A percentile compares a stretch with the other conserved stretches of the same genome.
These are phyloP conservation scores for Colletotrichum cereale DNA, from an alignment of 2,329 filamentous ascomycete genomes.

Conservation along the genomic window DNA sequence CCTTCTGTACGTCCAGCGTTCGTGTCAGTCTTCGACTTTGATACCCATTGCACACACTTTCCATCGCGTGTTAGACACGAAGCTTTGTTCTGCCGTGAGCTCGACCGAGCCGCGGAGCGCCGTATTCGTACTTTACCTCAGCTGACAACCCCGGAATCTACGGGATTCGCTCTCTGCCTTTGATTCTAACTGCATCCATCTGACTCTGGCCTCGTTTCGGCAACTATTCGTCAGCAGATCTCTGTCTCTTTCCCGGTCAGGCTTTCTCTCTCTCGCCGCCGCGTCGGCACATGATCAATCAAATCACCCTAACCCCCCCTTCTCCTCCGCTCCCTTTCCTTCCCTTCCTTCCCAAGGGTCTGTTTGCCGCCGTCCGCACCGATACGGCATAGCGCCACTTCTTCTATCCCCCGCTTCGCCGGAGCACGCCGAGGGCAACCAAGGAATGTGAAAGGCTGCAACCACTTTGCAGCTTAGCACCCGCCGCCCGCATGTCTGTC, in stretches of 20 bases:
- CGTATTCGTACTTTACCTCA: not conserved
- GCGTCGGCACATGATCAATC: not conserved
- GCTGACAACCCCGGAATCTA: not conserved
- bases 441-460: slow-evolving; percentile 13
- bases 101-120: not conserved
- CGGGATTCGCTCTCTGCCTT: not conserved
- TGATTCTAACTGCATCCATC: not conserved
- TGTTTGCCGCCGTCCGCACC: slow-evolving; percentile 23
- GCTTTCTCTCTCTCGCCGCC: not conserved
- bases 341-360: not conserved
- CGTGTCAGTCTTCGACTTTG: not conserved
- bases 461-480: slow-evolving; percentile 7
- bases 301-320: not conserved
- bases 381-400: slow-evolving; percentile 27
- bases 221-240: slow-evolving; percentile 1
- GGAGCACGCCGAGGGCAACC: slow-evolving; percentile 13
- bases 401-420: not conserved
- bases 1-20: not conserved
- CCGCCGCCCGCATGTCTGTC: not conserved
- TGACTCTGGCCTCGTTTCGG: not conserved
- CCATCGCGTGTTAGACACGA: not conserved
- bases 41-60: slow-evolving; percentile 6
- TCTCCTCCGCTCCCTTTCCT: too few species aligned
- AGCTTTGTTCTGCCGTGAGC: not conserved
- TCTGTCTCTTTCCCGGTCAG: not conserved